Percentiles rank a stretch among this genome's conserved stretches.
These are phyloP conservation scores for Penicillium steckii DNA, from an alignment of 495 filamentous ascomycete genomes.

Conservation along the genomic window DNA sequence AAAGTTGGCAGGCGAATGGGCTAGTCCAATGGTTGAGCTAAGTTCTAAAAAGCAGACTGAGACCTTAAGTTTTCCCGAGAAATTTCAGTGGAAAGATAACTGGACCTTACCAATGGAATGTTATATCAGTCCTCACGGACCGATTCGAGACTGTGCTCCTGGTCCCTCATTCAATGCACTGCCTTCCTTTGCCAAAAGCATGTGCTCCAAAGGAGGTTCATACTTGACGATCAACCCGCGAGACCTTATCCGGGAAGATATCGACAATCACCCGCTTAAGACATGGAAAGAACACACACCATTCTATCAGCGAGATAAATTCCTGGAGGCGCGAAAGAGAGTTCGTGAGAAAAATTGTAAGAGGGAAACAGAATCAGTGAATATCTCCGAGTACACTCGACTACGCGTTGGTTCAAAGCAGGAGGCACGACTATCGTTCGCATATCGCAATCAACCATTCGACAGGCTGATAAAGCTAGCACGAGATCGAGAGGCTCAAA, in stretches of 20 bases:
- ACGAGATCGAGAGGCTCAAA: neutral
- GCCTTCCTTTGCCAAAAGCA: neutral
- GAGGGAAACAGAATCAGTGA: neutral
- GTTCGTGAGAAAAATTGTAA: neutral
- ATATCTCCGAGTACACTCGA: neutral
- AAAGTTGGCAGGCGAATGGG: conserved; percentile 34
- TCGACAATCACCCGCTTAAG: neutral
- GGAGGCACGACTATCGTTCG: neutral
- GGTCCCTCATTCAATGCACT: neutral
- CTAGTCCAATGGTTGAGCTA: conserved; percentile 11
- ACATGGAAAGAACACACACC: neutral
- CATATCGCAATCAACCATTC: neutral
- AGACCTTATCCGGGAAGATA: neutral
- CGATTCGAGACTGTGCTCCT: neutral
- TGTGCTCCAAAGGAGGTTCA: neutral
- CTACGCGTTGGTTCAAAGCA: neutral
- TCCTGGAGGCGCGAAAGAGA: neutral
- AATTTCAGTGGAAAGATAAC: conserved; percentile 19
- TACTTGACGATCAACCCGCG: neutral
- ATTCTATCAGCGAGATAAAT: neutral
- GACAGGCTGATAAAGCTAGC: neutral
- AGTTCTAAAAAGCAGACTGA: neutral
- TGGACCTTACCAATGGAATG: neutral
- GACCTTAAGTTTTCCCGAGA: neutral
- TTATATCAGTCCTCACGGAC: neutral